phyloP scores from a whole-genome alignment of 805 yeast genomes.

The Candida alai region DNA sequence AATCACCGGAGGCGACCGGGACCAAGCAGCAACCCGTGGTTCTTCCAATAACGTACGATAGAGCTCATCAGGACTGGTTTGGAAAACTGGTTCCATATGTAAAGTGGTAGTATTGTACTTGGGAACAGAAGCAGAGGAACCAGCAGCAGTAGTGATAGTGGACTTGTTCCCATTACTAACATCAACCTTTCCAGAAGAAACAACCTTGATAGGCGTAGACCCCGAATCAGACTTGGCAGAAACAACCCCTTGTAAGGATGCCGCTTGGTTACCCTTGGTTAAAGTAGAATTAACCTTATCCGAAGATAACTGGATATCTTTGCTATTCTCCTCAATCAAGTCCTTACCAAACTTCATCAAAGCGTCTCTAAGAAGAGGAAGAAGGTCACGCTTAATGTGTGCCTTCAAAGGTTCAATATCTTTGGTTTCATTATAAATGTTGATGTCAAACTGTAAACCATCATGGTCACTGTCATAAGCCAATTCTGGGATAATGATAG shows the following conservation, averaged over 20 bases:
- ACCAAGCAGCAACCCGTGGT: constrained; percentile 84
- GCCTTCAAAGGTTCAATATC: constrained; percentile 50
- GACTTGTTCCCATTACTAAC: constrained; percentile 10
- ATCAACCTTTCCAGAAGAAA: no score
- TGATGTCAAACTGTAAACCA: constrained; percentile 80
- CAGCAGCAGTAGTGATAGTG: constrained; percentile 11
- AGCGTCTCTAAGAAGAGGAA: constrained; percentile 64
- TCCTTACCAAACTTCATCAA: constrained; percentile 72
- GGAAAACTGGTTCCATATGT: constrained; percentile 74
- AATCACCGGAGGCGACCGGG: constrained; percentile 66
- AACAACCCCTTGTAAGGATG: constrained; percentile 12
- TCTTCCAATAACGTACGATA: constrained; percentile 75
- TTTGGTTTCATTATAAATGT: constrained; percentile 53
- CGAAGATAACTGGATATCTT: constrained; percentile 77
- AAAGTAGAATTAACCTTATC: constrained; percentile 37
- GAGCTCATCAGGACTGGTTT: constrained; percentile 83
- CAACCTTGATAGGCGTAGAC: constrained; percentile 10
- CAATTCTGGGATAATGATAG: constrained; percentile 82
- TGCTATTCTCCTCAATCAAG: constrained; percentile 70
- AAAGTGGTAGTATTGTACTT: constrained; percentile 79
- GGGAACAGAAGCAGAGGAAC: constrained; percentile 34
- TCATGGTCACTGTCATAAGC: constrained; percentile 87
- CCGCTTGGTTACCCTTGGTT: constrained; percentile 52
- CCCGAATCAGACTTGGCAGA: constrained; percentile 8
- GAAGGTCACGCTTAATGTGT: constrained; percentile 44